Evolutionary conservation across 1,284 basidiomycete genomes (phyloP).

Genomic region (Boletellus sp.): DNA sequence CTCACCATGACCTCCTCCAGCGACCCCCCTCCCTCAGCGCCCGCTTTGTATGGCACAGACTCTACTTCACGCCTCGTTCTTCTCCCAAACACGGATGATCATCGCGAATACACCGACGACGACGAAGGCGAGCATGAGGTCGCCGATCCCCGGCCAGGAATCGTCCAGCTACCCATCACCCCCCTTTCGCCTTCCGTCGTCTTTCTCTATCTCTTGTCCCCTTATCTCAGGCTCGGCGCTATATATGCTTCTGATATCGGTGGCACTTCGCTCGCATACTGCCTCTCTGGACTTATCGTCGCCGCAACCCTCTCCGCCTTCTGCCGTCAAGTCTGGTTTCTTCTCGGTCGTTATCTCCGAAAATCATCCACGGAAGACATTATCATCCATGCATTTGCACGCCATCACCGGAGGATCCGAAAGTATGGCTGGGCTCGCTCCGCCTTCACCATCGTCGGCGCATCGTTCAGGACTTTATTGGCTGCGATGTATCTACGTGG

Average conservation of each 20-base stretch:
- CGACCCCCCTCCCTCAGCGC: conserved; percentile 1
- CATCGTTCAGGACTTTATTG: conserved; percentile 46
- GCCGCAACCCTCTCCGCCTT: conserved; percentile 59
- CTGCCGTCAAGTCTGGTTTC: conserved; percentile 67
- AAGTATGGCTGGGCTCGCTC: conserved; percentile 40
- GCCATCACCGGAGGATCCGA: conserved; percentile 46
- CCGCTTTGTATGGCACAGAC: conserved; percentile 9
- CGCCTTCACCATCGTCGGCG: conserved; percentile 42
- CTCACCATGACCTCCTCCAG: conserved; percentile 7
- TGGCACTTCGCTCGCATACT: conserved; percentile 45
- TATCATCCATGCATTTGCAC: conserved; percentile 57
- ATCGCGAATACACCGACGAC: conserved; percentile 50
- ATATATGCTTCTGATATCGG: conserved; percentile 48
- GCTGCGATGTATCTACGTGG: conserved; percentile 62
- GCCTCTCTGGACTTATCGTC: conserved; percentile 48
- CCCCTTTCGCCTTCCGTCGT: conserved; percentile 55
- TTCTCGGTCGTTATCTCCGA: conserved; percentile 65
- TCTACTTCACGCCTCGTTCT: conserved; percentile 57
- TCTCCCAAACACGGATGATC: conserved; percentile 48
- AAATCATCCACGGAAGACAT: conserved; percentile 63
- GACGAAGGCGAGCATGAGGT: conserved; percentile 35
- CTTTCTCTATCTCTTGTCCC: conserved; percentile 66
- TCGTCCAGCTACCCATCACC: conserved; percentile 44
- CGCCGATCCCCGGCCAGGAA: conserved; percentile 35
- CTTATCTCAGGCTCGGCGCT: conserved; percentile 67